Percentiles rank a stretch among this genome's conserved stretches.
Evolutionary conservation across 2,329 filamentous ascomycete species (phyloP).

Genomic region (Colletotrichum euphorbiae): DNA sequence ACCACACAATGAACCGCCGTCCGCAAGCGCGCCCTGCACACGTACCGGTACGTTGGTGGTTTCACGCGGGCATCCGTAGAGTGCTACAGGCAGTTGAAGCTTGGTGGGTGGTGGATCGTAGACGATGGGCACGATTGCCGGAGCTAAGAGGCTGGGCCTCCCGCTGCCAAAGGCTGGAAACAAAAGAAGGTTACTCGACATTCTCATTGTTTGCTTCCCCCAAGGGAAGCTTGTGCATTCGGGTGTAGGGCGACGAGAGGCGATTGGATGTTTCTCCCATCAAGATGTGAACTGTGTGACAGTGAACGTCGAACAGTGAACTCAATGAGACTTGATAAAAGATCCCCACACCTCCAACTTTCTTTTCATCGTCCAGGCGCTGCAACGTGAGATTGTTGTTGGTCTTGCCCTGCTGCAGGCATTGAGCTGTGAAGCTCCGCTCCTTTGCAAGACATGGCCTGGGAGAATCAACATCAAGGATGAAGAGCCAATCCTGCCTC

Average conservation of each 20-base stretch:
- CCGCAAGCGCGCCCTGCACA: constrained; percentile 6
- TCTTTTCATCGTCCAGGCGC: constrained; percentile 20
- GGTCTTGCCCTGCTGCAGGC: constrained; percentile 24
- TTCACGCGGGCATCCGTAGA: constrained; percentile 29
- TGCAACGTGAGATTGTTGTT: constrained; percentile 13
- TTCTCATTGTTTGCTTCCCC: constrained; percentile 24
- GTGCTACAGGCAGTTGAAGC: not conserved
- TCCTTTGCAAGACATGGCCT: constrained; percentile 12
- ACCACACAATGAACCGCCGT: not conserved
- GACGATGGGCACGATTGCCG: constrained; percentile 6
- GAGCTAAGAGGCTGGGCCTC: constrained; percentile 24
- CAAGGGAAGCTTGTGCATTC: constrained; percentile 18
- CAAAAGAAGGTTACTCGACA: constrained; percentile 35
- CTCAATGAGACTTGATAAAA: constrained; percentile 19
- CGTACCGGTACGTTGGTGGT: constrained; percentile 23
- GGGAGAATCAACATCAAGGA: constrained; percentile 10
- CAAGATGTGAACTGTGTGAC: constrained; percentile 24
- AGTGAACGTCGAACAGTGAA: constrained; percentile 17
- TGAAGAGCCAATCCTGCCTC: constrained; percentile 25
- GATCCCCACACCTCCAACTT: constrained; percentile 24
- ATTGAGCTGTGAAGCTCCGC: constrained; percentile 17
- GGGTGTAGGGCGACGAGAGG: constrained; percentile 32
- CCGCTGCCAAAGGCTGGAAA: constrained; percentile 23
- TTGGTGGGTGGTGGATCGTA: constrained; percentile 5
- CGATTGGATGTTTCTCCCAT: constrained; percentile 22